Evolutionary conservation across 805 yeast species (phyloP).

Genomic region (Wickerhamomyces queroliae): DNA sequence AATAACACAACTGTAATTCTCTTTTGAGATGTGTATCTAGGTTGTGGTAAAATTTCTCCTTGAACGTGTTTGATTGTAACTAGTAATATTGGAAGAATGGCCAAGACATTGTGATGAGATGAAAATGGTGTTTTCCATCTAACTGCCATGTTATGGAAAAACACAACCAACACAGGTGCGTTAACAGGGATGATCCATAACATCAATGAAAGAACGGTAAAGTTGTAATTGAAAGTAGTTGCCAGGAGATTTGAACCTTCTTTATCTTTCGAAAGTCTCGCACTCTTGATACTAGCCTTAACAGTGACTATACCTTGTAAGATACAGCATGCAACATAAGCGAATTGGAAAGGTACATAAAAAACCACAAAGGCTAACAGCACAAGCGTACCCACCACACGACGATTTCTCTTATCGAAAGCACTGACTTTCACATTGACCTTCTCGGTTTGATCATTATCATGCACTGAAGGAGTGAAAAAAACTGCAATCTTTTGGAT

Average conservation of each 20-base stretch:
- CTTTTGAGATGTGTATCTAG: constrained; percentile 20
- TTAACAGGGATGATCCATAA: constrained; percentile 76
- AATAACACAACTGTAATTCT: constrained; percentile 33
- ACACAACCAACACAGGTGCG: constrained; percentile 72
- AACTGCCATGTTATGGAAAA: constrained; percentile 71
- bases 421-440: no score
- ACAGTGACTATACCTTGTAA: constrained; percentile 54
- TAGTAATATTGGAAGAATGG: constrained; percentile 67
- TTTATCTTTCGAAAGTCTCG: constrained; percentile 11
- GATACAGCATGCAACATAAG: constrained; percentile 52
- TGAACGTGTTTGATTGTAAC: constrained; percentile 49
- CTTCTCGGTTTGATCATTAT: no score
- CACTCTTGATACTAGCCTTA: constrained; percentile 18
- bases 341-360: constrained; percentile 79
- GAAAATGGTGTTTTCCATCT: constrained; percentile 82
- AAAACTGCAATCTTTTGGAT: no score
- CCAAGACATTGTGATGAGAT: constrained; percentile 78
- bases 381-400: constrained; percentile 13
- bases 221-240: constrained; percentile 41
- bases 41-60: constrained; percentile 40
- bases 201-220: constrained; percentile 62
- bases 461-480: no score
- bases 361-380: constrained; percentile 44
- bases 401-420: constrained; percentile 11
- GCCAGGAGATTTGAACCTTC: background rate